Base-by-base conservation (phyloP, 2,329 filamentous ascomycete genomes). In the Fusarium beomiforme region DNA sequence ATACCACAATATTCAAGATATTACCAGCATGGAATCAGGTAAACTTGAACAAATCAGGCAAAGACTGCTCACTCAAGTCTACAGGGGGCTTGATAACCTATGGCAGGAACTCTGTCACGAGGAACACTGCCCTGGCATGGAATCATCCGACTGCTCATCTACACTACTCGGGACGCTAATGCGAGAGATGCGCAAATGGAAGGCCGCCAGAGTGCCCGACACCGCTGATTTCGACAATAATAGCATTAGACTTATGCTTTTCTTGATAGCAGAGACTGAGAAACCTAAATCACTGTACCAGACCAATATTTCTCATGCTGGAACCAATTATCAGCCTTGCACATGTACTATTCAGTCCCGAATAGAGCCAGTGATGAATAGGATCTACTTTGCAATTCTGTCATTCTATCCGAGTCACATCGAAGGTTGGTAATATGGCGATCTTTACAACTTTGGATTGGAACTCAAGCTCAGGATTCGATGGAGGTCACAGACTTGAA, bases 211-310 rank as follows among this genome's bases (percentile, higher is more conserved):
- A 3, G 9, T 2, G 0, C 44, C 19, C 6, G 19, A 31, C 13
- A 5, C 10, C 1, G 9, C 44, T 13, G 19, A 26, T 4, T 47
- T 31, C 44, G 1, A 16, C 19, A 26, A 26, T 0, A 2, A 17
- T 14, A 47, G 3, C 14, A 0, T 47, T 3, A 2, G 1, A 13
- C n/a, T n/a, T n/a, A n/a, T 47, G 9, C 3, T 1, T 6, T 2
- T 0, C n/a, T 4, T 21, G 6, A 6, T 49, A 0, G 14, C 21
- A 0, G 3, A 4, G 7, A 4, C 33, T 3, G 29, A 29, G 1
- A n/a, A 11, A 34, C 46, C 44, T 2, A 29, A 47, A 0, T 24
- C 26, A 12, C n/a, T 31, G 3, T 14, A 6, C 6, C 26, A 24
- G 14, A 11, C 0, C 5, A 6, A n/a, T 7, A 14, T 29, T 29